These are phyloP conservation scores for Massarina eburnea DNA, from an alignment of 2,329 filamentous ascomycete species.

Conservation along the genomic window DNA sequence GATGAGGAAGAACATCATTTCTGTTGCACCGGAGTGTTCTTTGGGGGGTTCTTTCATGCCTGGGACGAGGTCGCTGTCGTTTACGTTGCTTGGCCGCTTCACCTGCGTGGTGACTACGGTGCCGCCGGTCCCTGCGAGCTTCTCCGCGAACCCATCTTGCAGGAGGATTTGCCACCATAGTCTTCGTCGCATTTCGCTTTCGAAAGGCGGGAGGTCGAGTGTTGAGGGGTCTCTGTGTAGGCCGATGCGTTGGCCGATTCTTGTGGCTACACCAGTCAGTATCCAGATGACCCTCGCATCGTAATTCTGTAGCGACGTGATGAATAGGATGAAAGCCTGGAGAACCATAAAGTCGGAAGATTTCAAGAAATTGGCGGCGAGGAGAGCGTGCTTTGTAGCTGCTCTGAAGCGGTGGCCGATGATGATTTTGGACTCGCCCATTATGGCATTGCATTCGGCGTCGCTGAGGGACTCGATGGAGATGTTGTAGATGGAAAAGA, in stretches of 20 bases:
- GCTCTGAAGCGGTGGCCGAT: constrained; percentile 58
- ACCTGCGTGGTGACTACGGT: constrained; percentile 52
- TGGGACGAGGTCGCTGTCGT: constrained; percentile 53
- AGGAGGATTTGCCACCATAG: constrained; percentile 65
- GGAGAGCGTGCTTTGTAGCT: constrained; percentile 65
- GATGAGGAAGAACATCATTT: constrained; percentile 53
- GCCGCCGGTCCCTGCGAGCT: constrained; percentile 53
- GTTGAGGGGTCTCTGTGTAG: constrained; percentile 60
- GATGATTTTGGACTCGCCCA: constrained; percentile 56
- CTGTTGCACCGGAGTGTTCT: constrained; percentile 47
- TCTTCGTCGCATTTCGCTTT: constrained; percentile 57
- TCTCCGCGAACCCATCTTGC: constrained; percentile 59
- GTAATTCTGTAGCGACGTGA: constrained; percentile 51
- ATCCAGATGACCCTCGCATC: constrained; percentile 63
- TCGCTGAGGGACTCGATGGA: constrained; percentile 56
- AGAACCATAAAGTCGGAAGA: constrained; percentile 66
- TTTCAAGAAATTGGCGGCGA: constrained; percentile 68
- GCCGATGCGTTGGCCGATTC: constrained; percentile 62
- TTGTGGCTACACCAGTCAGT: constrained; percentile 62
- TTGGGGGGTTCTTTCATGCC: constrained; percentile 48
- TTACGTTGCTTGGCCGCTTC: constrained; percentile 54
- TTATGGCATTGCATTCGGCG: constrained; percentile 54
- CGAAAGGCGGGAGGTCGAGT: constrained; percentile 58
- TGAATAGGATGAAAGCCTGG: constrained; percentile 68
- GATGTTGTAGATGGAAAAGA: constrained; percentile 37